Conservation (phyloP, 768 basidiomycete species). For the Kwoniella heveanensis region DNA sequence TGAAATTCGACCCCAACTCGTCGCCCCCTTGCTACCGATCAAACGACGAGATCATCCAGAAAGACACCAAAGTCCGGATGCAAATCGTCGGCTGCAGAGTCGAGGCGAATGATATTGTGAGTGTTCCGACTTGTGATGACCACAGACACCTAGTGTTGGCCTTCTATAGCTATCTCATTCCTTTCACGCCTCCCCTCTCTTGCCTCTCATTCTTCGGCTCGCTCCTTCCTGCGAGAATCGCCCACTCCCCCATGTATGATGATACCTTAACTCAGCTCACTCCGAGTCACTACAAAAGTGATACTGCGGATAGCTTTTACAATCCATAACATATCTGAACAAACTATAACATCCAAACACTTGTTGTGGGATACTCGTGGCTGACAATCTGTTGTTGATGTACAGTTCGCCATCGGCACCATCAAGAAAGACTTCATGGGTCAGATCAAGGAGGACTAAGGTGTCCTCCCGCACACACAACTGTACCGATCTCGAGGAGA, state of each 20-base stretch:
- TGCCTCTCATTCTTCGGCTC: no score
- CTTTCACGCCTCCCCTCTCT: no score
- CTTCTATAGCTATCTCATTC: not conserved
- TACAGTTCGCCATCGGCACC: constrained; percentile 93
- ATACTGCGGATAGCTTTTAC: constrained; percentile 3
- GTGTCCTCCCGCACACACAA: not conserved
- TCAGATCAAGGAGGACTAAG: constrained; percentile 62
- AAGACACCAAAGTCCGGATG: constrained; percentile 85
- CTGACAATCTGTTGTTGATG: not conserved
- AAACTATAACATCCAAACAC: constrained; percentile 1
- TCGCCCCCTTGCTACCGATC: constrained; percentile 96
- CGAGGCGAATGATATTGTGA: constrained; percentile 94
- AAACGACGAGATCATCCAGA: constrained; percentile 76
- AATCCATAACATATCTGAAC: not conserved
- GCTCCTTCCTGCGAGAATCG: no score
- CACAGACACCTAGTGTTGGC: not conserved
- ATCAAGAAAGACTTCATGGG: constrained; percentile 98
- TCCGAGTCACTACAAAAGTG: not conserved
- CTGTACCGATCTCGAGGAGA: no score
- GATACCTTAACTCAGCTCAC: not conserved
- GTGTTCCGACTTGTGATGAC: constrained; percentile 51
- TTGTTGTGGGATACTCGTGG: not conserved
- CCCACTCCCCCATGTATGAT: not conserved
- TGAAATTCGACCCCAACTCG: constrained; percentile 92
- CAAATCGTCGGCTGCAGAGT: constrained; percentile 98